Percentiles rank a stretch among this genome's conserved stretches.
Conservation (phyloP, 306 rosid genomes). For the Cicer chorassanicum region DNA sequence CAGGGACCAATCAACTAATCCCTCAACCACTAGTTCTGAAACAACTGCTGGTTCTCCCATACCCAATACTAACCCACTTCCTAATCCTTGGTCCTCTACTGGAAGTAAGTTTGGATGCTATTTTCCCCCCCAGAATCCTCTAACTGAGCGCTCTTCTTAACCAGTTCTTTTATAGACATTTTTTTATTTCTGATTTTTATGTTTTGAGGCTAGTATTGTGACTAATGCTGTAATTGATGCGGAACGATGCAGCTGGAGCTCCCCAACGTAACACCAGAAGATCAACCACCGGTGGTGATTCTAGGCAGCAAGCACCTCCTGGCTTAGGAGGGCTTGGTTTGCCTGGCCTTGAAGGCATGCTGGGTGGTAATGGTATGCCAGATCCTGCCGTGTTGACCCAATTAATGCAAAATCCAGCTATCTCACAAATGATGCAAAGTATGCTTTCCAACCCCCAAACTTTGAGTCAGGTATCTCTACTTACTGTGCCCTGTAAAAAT, state of each 20-base stretch:
- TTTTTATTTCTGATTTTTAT: background rate
- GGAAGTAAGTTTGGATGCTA: conserved; percentile 58
- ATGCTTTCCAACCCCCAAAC: conserved; percentile 78
- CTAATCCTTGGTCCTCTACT: conserved; percentile 81
- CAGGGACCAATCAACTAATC: conserved; percentile 57
- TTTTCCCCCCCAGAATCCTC: conserved; percentile 17
- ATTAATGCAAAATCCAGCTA: conserved; percentile 82
- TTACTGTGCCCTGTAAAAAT: background rate
- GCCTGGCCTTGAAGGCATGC: conserved; percentile 68
- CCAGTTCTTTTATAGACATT: background rate
- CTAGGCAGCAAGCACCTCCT: conserved; percentile 60
- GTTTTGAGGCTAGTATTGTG: conserved; percentile 16
- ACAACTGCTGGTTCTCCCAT: conserved; percentile 57
- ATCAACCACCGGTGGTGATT: conserved; percentile 59
- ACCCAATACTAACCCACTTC: conserved; percentile 87
- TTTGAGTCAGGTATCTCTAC: conserved; percentile 69
- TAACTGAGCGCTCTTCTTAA: background rate
- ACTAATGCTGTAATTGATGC: conserved; percentile 31
- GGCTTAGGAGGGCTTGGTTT: conserved; percentile 70
- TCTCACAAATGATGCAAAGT: conserved; percentile 88
- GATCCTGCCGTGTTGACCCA: conserved; percentile 68
- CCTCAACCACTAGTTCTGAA: conserved; percentile 66
- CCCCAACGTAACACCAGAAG: conserved; percentile 61
- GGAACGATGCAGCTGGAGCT: conserved; percentile 61
- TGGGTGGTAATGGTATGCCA: conserved; percentile 57